A percentile compares a stretch with the other conserved stretches of the same genome.
phyloP scores from a whole-genome alignment of 345 rosid genomes.

The Brassica nigra region DNA sequence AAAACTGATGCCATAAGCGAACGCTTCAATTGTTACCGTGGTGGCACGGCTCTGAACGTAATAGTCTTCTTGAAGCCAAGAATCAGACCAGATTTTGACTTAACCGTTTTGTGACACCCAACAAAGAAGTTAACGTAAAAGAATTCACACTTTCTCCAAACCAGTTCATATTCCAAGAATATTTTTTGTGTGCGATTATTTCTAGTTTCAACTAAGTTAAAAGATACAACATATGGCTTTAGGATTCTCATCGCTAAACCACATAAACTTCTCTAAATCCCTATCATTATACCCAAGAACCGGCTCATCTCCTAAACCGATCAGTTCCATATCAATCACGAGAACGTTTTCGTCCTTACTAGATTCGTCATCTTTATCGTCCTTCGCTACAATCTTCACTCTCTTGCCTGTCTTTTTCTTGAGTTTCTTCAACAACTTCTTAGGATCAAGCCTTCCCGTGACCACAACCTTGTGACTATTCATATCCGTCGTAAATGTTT shows the following conservation, averaged over 20 bases:
- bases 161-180: not conserved
- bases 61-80: not conserved
- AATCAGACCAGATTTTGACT: not conserved
- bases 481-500: slow-evolving; percentile 70
- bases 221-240: slow-evolving; percentile 38
- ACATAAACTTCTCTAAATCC: slow-evolving; percentile 29
- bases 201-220: slow-evolving; percentile 16
- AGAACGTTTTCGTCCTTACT: slow-evolving; percentile 19
- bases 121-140: not conserved
- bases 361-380: slow-evolving; percentile 36
- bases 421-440: slow-evolving; percentile 66
- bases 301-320: slow-evolving; percentile 13
- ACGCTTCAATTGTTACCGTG: too few relatives aligned
- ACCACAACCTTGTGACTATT: slow-evolving; percentile 61
- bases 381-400: slow-evolving; percentile 49
- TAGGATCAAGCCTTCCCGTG: slow-evolving; percentile 56
- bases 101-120: not conserved
- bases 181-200: not conserved
- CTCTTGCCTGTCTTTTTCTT: slow-evolving; percentile 67
- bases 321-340: slow-evolving; percentile 29
- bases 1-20: too few relatives aligned
- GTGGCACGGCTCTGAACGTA: too few relatives aligned
- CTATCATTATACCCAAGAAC: slow-evolving; percentile 8
- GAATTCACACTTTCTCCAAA: not conserved
- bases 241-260: slow-evolving; percentile 37